A percentile compares a stretch with the other conserved stretches of the same genome.
Conservation (phyloP, 1,139 yeast species). For the Geotrichum siamense region DNA sequence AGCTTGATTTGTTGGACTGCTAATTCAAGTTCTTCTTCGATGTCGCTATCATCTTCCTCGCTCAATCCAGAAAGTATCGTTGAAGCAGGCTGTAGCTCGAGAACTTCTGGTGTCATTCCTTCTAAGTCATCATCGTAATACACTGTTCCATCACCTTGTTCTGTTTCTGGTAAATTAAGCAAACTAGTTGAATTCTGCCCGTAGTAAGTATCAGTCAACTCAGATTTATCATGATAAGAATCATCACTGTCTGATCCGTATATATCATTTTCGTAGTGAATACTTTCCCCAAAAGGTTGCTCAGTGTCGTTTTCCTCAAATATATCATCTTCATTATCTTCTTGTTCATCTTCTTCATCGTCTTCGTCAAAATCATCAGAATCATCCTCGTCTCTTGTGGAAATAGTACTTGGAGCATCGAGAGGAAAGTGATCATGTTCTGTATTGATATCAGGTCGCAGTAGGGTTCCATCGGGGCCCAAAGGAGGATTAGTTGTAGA, state of each 20-base stretch:
- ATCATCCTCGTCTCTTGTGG: constrained; percentile 14
- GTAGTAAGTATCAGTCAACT: constrained; percentile 3
- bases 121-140: constrained; percentile 1
- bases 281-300: constrained; percentile 19
- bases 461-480: background rate
- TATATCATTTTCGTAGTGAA: constrained; percentile 14
- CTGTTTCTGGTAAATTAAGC: constrained; percentile 1
- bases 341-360: constrained; percentile 21
- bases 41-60: constrained; percentile 35
- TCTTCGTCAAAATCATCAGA: constrained; percentile 18
- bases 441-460: constrained; percentile 6
- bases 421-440: constrained; percentile 8
- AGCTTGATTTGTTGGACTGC: constrained; percentile 30
- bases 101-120: constrained; percentile 1
- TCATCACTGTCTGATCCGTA: constrained; percentile 20
- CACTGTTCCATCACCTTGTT: background rate
- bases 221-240: constrained; percentile 9
- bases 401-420: constrained; percentile 13
- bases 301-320: constrained; percentile 18
- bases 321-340: constrained; percentile 15
- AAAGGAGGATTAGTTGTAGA: constrained; percentile 8
- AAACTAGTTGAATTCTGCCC: background rate
- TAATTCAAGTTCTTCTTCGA: constrained; percentile 33
- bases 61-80: constrained; percentile 21
- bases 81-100: constrained; percentile 3